Evolutionary conservation across 352 stramenopile species (phyloP).

Genomic region (Pythium rishiriense): DNA sequence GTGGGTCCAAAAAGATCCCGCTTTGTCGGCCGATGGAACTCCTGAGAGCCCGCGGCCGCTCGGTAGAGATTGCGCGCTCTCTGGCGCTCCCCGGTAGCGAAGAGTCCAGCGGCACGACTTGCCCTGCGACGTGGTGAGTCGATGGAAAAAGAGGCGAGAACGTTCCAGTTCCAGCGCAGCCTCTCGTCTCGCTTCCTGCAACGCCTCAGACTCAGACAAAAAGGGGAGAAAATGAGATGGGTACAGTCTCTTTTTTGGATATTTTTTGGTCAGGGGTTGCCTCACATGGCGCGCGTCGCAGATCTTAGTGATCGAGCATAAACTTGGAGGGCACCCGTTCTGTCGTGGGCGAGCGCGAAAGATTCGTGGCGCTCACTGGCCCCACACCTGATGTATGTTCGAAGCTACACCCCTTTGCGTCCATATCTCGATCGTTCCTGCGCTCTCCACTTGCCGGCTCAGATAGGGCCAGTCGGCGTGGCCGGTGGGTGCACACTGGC

Average conservation of each 20-base stretch:
- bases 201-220: slow-evolving; percentile 4
- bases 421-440: too few relatives aligned
- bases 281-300: neutral
- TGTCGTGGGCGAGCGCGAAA: neutral
- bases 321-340: too few relatives aligned
- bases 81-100: neutral
- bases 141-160: slow-evolving; percentile 14
- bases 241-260: slow-evolving; percentile 6
- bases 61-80: neutral
- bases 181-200: neutral
- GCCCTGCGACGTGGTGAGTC: neutral
- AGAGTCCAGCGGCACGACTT: neutral
- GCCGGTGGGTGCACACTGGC: neutral
- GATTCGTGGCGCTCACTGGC: neutral
- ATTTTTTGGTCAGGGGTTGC: too few relatives aligned
- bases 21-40: too few relatives aligned
- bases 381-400: neutral
- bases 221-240: slow-evolving; percentile 9
- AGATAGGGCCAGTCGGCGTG: neutral
- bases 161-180: slow-evolving; percentile 6
- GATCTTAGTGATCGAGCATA: neutral
- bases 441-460: neutral
- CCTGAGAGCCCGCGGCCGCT: neutral
- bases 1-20: neutral
- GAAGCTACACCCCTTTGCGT: neutral